Evolutionary conservation across 2,329 filamentous ascomycete genomes (phyloP), one percentile per base, ranked within the genome.

Genomic region (Graphiopsis chlorocephala): DNA sequence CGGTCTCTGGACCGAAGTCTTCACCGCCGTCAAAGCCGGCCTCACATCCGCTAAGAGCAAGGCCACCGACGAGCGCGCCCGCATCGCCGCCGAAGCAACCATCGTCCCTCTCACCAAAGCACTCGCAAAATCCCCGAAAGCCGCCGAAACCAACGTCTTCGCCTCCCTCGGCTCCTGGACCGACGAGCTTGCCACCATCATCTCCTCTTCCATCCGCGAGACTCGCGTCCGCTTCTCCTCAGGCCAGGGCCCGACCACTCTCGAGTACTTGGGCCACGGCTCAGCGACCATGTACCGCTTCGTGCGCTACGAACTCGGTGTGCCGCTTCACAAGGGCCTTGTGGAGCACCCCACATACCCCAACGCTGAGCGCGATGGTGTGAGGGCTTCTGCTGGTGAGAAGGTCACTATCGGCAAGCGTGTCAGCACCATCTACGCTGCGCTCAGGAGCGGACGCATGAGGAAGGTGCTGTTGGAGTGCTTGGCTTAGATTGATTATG

Each of bases 381-480:
- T 68, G 17, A 17, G 33, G n/a, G 33, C 60, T 10, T 33, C 60
- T 8, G 57, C 63, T n/a, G 58, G 62, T 20, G 67, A 66, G 35
- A 68, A 66, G 53, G 65, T 57, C 47, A 68, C 65, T 20, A 68
- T 71, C 5, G 70, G 69, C 8, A 67, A 58, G 33, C 48, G 66
- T 23, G 66, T 72, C 20, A 66, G 69, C 29, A 62, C 64, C 1
- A 71, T 73, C 25, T 74, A 72, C 50, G 66, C 66, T 45, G 70
- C 72, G 15, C 61, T 74, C 61, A 67, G 70, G 38, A 67, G 62
- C 28, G 72, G 70, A 17, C 42, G 65, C 3, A 65, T 67, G 50
- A 66, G 66, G 45, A 62, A 64, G 12, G 65, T 72, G 6, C 63
- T 67, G 8, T 48, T 68, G 31, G 64, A 65, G 66, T 61, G 62